phyloP scores from a whole-genome alignment of 768 basidiomycete species.

The Floccularia luteovirens region DNA sequence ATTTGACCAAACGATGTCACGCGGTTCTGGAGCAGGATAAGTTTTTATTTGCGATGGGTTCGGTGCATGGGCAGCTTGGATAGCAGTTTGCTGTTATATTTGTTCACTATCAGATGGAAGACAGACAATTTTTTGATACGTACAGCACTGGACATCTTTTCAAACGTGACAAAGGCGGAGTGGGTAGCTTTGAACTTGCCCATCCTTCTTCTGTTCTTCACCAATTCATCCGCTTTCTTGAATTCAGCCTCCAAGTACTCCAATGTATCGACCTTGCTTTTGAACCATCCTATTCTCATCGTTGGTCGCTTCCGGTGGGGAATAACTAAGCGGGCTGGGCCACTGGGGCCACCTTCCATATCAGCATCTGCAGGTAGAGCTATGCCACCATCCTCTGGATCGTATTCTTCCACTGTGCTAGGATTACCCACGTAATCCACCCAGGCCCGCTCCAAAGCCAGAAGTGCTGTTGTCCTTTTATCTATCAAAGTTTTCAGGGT shows the following conservation, averaged over 20 bases:
- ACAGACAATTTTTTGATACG: constrained; percentile 17
- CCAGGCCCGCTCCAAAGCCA: constrained; percentile 82
- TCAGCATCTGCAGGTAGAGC: constrained; percentile 43
- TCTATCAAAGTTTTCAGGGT: constrained; percentile 68
- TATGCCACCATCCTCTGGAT: constrained; percentile 53
- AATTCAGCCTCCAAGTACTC: constrained; percentile 82
- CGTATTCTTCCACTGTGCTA: constrained; percentile 75
- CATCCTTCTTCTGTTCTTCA: constrained; percentile 60
- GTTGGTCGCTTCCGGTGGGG: constrained; percentile 76
- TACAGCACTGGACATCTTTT: constrained; percentile 90
- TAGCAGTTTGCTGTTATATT: constrained; percentile 88
- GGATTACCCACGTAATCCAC: constrained; percentile 92
- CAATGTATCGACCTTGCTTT: constrained; percentile 76
- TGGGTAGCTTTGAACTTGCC: constrained; percentile 79
- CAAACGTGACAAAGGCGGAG: constrained; percentile 92
- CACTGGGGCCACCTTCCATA: constrained; percentile 40
- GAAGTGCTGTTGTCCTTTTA: constrained; percentile 69
- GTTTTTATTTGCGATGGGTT: constrained; percentile 62
- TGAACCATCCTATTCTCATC: constrained; percentile 68
- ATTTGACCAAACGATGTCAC: constrained; percentile 94
- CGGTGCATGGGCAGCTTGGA: constrained; percentile 75
- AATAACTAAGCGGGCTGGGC: constrained; percentile 49
- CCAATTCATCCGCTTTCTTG: constrained; percentile 74
- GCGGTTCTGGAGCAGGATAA: constrained; percentile 81
- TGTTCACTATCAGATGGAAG: constrained; percentile 1